phyloP scores from a whole-genome alignment of 805 yeast species.

The Ogataea neopini region DNA sequence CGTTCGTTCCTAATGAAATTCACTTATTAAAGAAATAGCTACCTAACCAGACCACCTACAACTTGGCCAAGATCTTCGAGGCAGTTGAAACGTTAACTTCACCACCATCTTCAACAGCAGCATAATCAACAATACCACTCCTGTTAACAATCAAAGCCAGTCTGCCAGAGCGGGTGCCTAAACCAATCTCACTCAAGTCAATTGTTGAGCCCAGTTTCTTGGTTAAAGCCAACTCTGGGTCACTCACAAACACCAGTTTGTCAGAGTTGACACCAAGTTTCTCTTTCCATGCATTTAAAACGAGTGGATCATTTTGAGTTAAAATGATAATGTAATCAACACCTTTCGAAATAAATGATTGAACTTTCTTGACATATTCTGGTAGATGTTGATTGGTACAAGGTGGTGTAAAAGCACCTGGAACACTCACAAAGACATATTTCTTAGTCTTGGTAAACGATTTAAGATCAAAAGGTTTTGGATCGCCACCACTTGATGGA shows the following conservation, averaged over 20 bases:
- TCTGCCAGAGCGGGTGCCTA: slow-evolving; percentile 62
- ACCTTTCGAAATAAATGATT: slow-evolving; percentile 56
- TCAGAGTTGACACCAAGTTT: slow-evolving; percentile 38
- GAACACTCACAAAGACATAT: slow-evolving; percentile 72
- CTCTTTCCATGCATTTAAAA: slow-evolving; percentile 67
- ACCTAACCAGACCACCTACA: slow-evolving; percentile 11
- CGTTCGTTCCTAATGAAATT: no score
- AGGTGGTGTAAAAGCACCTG: slow-evolving; percentile 88
- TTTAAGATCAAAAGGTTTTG: slow-evolving; percentile 37
- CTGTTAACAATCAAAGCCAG: slow-evolving; percentile 64
- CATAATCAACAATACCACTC: slow-evolving; percentile 40
- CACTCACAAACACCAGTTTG: slow-evolving; percentile 60
- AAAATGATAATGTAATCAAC: slow-evolving; percentile 64
- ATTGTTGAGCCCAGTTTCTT: slow-evolving; percentile 56
- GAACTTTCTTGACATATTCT: slow-evolving; percentile 53
- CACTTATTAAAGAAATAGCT: not conserved
- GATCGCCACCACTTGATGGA: slow-evolving; percentile 38
- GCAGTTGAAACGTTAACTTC: slow-evolving; percentile 32
- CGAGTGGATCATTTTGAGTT: slow-evolving; percentile 73
- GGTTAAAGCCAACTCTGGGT: slow-evolving; percentile 59
- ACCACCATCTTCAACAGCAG: slow-evolving; percentile 31
- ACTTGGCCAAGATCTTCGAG: slow-evolving; percentile 26
- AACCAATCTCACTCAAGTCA: slow-evolving; percentile 54
- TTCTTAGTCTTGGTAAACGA: slow-evolving; percentile 43
- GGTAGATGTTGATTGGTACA: slow-evolving; percentile 75